These are phyloP conservation scores for Durio zibethinus DNA, from an alignment of 345 rosid genomes.

Conservation along the genomic window DNA sequence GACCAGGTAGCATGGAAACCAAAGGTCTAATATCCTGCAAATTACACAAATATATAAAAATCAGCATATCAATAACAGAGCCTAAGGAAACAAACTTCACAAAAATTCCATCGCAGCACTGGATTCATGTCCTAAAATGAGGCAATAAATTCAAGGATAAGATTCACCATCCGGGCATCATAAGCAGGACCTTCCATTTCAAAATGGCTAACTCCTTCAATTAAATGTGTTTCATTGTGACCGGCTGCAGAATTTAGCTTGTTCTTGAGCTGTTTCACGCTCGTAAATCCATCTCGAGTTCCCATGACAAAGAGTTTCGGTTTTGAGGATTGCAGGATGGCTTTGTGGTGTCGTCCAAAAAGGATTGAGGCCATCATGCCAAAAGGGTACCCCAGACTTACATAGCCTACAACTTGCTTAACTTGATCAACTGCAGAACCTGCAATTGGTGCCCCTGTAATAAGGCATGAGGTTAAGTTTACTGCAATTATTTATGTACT, in stretches of 20 bases:
- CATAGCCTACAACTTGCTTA: constrained; percentile 69
- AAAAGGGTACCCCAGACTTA: constrained; percentile 88
- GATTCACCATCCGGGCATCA: constrained; percentile 73
- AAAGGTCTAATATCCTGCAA: constrained; percentile 26
- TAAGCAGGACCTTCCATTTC: constrained; percentile 91
- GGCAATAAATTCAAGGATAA: constrained; percentile 53
- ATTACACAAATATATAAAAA: constrained; percentile 9
- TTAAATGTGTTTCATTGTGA: constrained; percentile 13
- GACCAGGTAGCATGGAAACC: not conserved
- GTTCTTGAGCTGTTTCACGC: constrained; percentile 75
- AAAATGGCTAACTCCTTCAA: constrained; percentile 82
- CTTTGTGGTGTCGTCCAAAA: constrained; percentile 67
- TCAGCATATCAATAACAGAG: constrained; percentile 4
- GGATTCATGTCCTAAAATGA: constrained; percentile 38
- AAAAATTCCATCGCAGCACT: constrained; percentile 9
- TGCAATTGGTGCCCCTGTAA: constrained; percentile 87
- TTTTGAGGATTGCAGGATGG: constrained; percentile 63
- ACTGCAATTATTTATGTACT: not conserved
- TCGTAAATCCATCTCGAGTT: constrained; percentile 87
- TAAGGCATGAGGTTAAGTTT: not conserved
- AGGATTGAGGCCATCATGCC: constrained; percentile 44
- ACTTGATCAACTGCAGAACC: constrained; percentile 88
- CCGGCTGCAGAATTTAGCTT: constrained; percentile 72
- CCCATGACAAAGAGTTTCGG: constrained; percentile 97
- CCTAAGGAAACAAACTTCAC: not conserved